phyloP scores from a whole-genome alignment of 495 filamentous ascomycete species.

The Rostrohypoxylon terebratum region DNA sequence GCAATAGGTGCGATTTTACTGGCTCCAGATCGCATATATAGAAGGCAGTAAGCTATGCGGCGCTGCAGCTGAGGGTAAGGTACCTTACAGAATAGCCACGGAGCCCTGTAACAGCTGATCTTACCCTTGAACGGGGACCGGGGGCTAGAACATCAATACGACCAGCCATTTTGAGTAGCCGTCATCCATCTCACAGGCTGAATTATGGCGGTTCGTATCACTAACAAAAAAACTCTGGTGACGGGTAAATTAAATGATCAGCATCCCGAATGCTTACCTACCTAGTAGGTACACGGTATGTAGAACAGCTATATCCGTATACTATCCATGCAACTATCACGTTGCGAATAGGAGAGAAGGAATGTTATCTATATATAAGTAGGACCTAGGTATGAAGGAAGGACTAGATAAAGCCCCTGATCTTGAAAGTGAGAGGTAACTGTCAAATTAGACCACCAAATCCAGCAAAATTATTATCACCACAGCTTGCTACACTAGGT shows the following conservation, averaged over 20 bases:
- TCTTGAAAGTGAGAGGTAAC: background rate
- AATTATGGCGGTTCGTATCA: constrained; percentile 8
- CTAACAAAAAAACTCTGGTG: background rate
- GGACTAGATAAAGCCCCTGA: background rate
- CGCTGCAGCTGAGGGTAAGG: constrained; percentile 15
- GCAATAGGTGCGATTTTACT: constrained; percentile 14
- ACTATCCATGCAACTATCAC: background rate
- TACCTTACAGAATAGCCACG: constrained; percentile 33
- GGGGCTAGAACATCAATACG: constrained; percentile 1
- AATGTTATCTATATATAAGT: constrained; percentile 14
- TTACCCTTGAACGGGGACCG: constrained; percentile 30
- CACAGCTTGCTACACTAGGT: background rate
- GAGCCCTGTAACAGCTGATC: constrained; percentile 33
- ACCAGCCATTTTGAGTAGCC: constrained; percentile 28
- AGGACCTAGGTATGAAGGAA: too few species aligned
- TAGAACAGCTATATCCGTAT: background rate
- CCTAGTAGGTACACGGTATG: background rate
- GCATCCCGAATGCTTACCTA: constrained; percentile 17
- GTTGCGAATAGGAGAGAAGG: background rate
- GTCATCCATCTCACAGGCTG: constrained; percentile 19
- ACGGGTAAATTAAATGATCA: constrained; percentile 40
- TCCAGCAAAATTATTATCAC: background rate
- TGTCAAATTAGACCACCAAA: background rate
- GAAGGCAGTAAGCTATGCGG: background rate
- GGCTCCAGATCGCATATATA: constrained; percentile 9